These are phyloP conservation scores for Diaporthe nobilis DNA, from an alignment of 2,329 filamentous ascomycete genomes.

Conservation along the genomic window DNA sequence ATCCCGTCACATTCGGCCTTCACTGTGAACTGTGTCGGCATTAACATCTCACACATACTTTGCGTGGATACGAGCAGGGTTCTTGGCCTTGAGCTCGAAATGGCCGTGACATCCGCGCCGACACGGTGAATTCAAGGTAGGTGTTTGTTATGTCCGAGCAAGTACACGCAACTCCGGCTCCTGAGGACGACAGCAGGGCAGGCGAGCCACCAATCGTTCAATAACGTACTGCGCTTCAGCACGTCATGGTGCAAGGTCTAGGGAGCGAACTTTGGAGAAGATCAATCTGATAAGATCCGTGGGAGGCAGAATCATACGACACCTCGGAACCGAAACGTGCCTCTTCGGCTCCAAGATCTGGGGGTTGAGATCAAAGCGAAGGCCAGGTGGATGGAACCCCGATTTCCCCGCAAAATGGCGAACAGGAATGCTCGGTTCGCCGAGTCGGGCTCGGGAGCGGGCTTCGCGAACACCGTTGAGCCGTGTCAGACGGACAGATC, in stretches of 20 bases:
- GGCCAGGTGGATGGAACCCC: slow-evolving; percentile 10
- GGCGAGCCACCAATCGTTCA: neutral
- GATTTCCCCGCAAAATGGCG: slow-evolving; percentile 29
- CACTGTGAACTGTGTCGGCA: neutral
- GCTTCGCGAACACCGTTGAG: slow-evolving; percentile 15
- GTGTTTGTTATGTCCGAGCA: neutral
- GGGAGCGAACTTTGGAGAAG: neutral
- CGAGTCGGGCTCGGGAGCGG: slow-evolving; percentile 30
- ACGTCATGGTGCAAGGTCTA: neutral
- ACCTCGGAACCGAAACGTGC: slow-evolving; percentile 18
- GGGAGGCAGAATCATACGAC: slow-evolving; percentile 16
- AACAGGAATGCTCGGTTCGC: neutral
- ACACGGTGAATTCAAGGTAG: neutral
- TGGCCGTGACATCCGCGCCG: neutral
- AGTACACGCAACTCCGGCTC: neutral
- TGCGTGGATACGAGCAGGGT: neutral
- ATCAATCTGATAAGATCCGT: slow-evolving; percentile 31
- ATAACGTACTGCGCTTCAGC: neutral
- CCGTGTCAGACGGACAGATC: slow-evolving; percentile 34
- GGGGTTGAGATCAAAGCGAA: neutral
- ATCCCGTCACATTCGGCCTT: neutral
- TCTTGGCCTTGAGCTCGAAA: neutral
- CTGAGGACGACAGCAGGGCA: neutral
- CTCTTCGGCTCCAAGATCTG: slow-evolving; percentile 20
- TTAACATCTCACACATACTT: neutral